phyloP scores from a whole-genome alignment of 306 rosid species.

The Cajanus cajan region DNA sequence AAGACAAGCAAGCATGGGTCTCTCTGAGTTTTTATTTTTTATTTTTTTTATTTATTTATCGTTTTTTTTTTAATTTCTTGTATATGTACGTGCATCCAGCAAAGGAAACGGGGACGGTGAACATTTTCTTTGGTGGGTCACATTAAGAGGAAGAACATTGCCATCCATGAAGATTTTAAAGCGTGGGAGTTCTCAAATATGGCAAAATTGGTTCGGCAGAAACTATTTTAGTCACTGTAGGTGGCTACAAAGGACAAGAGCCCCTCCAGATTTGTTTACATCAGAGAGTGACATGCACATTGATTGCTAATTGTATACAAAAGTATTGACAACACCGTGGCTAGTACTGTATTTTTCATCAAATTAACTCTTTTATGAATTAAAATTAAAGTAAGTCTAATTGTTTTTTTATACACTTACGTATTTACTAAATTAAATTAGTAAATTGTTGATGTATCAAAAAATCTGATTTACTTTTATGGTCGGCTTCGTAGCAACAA shows the following conservation, averaged over 20 bases:
- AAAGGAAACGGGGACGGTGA: background rate
- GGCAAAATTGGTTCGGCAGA: background rate
- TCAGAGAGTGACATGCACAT: background rate
- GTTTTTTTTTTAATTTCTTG: background rate
- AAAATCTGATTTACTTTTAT: too few relatives aligned
- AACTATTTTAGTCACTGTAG: background rate
- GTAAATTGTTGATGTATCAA: too few relatives aligned
- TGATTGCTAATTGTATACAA: too few relatives aligned
- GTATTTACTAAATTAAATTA: too few relatives aligned
- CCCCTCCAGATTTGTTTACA: background rate
- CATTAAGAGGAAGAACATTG: background rate
- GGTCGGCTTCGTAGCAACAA: too few relatives aligned
- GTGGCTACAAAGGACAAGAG: background rate
- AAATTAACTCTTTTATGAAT: too few relatives aligned
- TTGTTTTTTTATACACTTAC: too few relatives aligned
- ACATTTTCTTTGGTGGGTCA: background rate
- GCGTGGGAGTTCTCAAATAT: background rate
- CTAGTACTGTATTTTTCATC: too few relatives aligned
- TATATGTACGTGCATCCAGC: background rate
- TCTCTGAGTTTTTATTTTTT: background rate
- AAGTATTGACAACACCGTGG: too few relatives aligned
- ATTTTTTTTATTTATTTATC: too few relatives aligned
- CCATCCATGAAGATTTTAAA: background rate
- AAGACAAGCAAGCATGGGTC: background rate
- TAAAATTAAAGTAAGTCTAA: too few relatives aligned